These are phyloP conservation scores for Mycena chlorophos DNA, from an alignment of 768 basidiomycete species.

Conservation along the genomic window DNA sequence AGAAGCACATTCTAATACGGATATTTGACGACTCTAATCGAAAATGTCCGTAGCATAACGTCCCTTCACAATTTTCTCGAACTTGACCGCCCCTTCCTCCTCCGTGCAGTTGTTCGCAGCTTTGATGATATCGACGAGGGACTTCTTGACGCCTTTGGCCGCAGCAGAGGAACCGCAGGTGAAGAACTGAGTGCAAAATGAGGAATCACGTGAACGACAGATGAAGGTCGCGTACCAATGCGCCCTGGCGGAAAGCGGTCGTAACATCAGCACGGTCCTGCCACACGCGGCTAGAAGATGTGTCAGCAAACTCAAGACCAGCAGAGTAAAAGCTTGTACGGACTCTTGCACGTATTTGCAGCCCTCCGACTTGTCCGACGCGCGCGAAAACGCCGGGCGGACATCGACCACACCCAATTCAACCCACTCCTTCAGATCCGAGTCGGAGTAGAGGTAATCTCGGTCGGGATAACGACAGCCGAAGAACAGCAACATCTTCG, in stretches of 20 bases:
- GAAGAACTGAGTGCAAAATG: slow-evolving; percentile 34
- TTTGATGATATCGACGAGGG: slow-evolving; percentile 38
- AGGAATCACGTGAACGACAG: neutral
- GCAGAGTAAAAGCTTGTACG: slow-evolving; percentile 13
- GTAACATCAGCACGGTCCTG: slow-evolving; percentile 40
- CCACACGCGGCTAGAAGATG: slow-evolving; percentile 39
- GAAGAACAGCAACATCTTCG: slow-evolving; percentile 45
- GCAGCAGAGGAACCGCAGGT: slow-evolving; percentile 44
- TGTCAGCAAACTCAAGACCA: neutral
- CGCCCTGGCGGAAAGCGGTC: slow-evolving; percentile 33
- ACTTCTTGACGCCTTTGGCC: slow-evolving; percentile 41
- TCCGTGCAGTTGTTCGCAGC: slow-evolving; percentile 22
- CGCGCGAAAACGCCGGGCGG: slow-evolving; percentile 43
- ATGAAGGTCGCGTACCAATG: slow-evolving; percentile 34
- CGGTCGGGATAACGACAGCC: slow-evolving; percentile 44
- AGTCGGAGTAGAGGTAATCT: slow-evolving; percentile 45
- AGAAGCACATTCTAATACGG: too few relatives aligned
- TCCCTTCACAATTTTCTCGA: slow-evolving; percentile 36
- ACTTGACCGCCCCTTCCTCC: slow-evolving; percentile 31
- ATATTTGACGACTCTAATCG: too few relatives aligned
- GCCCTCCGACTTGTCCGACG: slow-evolving; percentile 29
- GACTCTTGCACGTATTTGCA: slow-evolving; percentile 44
- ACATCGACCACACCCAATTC: slow-evolving; percentile 44
- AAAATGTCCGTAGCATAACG: slow-evolving; percentile 50
- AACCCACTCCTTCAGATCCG: slow-evolving; percentile 44